Base-by-base conservation (phyloP, 2,329 filamentous ascomycete species). In the Coleophoma crateriformis region DNA sequence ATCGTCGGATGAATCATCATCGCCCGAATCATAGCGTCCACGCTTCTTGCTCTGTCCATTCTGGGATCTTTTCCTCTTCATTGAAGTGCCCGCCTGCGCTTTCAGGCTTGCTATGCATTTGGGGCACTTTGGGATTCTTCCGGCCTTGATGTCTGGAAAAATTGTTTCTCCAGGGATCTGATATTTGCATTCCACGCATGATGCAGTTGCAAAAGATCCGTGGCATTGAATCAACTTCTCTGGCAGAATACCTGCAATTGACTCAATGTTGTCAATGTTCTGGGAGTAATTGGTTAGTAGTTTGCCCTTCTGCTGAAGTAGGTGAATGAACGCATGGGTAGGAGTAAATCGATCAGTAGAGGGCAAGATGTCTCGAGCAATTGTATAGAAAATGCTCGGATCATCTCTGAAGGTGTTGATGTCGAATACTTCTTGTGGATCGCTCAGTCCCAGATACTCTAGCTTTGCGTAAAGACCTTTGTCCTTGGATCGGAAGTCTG, bases 211-310 rank as follows among this genome's bases (percentile, higher is more conserved):
- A 71, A 96, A 97, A 7, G 90, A 96, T 53, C 94, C 94, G 65
- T 99, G 94, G 66, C 94, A 97, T 69, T 99, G 92, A 27, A 99
- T 86, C 15, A 97, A 78, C 64, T 94, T 95, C 33, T 88, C 84
- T 1, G 82, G 78, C 19, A 75, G 70, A 52, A 99, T 88, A 19
- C 94, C 94, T 0, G 92, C 92, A 61, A 88, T 84, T 53, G 84
- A 80, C 68, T 99, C 92, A 46, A 96, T 83, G 60, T 96, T 96
- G 73, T 99, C 94, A 63, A 99, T 97, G 68, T 99, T 99, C 67
- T 99, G 94, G 0, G 94, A 95, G 72, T 96, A 99, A 71, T 97
- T 96, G 39, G 91, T 97, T 52, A 96, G 79, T 7, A 99, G 79
- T 68, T 96, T 96, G 57, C 81, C 84, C 67, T 90, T 87, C 58